Conservation (phyloP, 2,329 filamentous ascomycete species). For the Teratosphaeria epicoccoides region DNA sequence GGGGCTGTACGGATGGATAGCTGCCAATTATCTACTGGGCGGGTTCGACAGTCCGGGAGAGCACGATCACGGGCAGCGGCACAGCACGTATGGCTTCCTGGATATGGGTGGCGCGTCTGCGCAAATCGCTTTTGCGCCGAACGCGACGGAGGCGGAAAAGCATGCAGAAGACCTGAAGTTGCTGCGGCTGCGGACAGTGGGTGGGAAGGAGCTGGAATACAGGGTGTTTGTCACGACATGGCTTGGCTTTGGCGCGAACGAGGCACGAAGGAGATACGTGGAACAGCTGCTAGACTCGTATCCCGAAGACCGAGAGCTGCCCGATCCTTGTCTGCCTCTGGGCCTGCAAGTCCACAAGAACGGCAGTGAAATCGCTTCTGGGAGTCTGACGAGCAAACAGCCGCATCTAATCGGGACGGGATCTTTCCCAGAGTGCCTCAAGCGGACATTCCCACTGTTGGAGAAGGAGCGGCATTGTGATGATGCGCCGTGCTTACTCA, state of each 20-base stretch:
- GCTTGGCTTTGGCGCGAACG: constrained; percentile 94
- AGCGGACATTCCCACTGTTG: constrained; percentile 70
- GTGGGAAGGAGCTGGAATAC: constrained; percentile 69
- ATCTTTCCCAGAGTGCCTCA: constrained; percentile 73
- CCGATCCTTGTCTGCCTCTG: constrained; percentile 80
- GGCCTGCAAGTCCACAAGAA: constrained; percentile 64
- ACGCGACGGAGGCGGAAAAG: constrained; percentile 76
- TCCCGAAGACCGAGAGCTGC: constrained; percentile 59
- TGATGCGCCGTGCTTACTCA: constrained; percentile 75
- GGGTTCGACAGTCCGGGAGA: constrained; percentile 70
- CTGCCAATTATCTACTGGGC: constrained; percentile 87
- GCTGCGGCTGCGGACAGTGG: constrained; percentile 70
- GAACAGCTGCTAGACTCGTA: constrained; percentile 60
- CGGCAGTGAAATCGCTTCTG: constrained; percentile 49
- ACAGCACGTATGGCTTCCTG: constrained; percentile 92
- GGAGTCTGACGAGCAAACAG: constrained; percentile 28
- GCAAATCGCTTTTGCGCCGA: constrained; percentile 95
- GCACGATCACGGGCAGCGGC: constrained; percentile 72
- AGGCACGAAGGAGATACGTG: constrained; percentile 80
- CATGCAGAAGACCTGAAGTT: constrained; percentile 84
- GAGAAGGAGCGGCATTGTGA: constrained; percentile 79
- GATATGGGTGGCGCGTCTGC: constrained; percentile 98
- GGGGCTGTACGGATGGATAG: constrained; percentile 93
- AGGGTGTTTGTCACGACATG: constrained; percentile 91
- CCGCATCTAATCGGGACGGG: constrained; percentile 70